A percentile compares a stretch with the other conserved stretches of the same genome.
Conservation (phyloP, 2,329 filamentous ascomycete species). For the Rhynchosporium graminicola region DNA sequence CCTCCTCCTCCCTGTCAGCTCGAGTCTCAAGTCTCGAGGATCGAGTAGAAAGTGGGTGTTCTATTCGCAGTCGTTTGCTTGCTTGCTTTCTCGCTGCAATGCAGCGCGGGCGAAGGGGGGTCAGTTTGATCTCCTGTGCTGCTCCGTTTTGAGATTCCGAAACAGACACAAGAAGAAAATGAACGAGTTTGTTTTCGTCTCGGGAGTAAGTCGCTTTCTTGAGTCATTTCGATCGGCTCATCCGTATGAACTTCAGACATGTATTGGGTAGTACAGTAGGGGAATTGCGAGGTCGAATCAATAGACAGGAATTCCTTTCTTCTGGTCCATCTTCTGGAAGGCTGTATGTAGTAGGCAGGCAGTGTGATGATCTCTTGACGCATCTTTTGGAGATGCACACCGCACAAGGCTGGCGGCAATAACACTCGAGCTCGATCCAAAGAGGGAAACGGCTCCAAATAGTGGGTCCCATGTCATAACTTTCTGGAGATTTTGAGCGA, state of each 20-base stretch:
- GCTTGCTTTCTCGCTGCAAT: not conserved
- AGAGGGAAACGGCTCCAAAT: not conserved
- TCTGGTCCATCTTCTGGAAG: not conserved
- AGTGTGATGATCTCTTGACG: too few species aligned
- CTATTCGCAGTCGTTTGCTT: not conserved
- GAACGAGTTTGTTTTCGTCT: not conserved
- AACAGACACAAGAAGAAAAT: constrained; percentile 14
- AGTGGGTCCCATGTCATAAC: not conserved
- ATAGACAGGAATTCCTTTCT: not conserved
- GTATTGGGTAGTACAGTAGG: not conserved
- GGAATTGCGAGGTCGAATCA: not conserved
- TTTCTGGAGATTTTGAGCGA: constrained; percentile 7
- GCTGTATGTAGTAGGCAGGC: not conserved
- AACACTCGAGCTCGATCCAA: not conserved
- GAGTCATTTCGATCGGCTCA: constrained; percentile 9
- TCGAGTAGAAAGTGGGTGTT: not conserved
- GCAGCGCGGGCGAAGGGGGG: not conserved
- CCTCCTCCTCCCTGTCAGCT: not conserved
- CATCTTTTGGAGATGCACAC: too few species aligned
- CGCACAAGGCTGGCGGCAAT: constrained; percentile 12
- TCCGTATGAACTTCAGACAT: not conserved
- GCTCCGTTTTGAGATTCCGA: constrained; percentile 16
- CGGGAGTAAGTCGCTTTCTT: constrained; percentile 1
- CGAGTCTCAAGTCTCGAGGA: not conserved
- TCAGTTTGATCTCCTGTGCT: constrained; percentile 5